These are phyloP conservation scores for Hibiscus mutabilis DNA, from an alignment of 345 rosid genomes.

Conservation along the genomic window DNA sequence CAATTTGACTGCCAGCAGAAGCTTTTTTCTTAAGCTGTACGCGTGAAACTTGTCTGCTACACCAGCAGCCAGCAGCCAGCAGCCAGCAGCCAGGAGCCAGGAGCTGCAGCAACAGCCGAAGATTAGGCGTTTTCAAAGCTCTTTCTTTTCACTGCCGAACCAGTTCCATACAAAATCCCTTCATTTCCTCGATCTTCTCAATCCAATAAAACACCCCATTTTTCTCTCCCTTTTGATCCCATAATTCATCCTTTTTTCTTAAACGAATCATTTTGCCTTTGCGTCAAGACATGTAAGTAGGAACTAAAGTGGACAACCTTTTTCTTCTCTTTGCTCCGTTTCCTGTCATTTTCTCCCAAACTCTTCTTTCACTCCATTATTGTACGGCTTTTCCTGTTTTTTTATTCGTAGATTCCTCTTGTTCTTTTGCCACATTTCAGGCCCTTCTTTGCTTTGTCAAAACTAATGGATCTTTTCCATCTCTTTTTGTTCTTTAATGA, in stretches of 20 bases:
- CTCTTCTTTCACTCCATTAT: slow-evolving; percentile 9
- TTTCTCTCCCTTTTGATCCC: background rate
- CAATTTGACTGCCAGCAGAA: no score
- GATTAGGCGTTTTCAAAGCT: background rate
- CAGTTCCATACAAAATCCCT: background rate
- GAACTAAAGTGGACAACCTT: background rate
- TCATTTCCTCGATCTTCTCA: slow-evolving; percentile 13
- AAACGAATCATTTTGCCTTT: slow-evolving; percentile 21
- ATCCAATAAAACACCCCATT: background rate
- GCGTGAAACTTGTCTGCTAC: slow-evolving; percentile 6
- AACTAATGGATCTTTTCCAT: background rate
- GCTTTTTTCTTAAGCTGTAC: background rate
- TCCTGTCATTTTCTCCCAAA: slow-evolving; percentile 5
- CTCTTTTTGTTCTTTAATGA: slow-evolving; percentile 12
- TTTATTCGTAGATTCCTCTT: background rate
- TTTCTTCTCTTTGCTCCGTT: background rate
- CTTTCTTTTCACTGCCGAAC: background rate
- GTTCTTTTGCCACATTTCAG: slow-evolving; percentile 13
- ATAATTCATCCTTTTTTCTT: background rate
- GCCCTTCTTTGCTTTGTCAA: slow-evolving; percentile 16
- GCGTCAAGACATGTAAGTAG: slow-evolving; percentile 27
- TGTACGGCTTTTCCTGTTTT: background rate
- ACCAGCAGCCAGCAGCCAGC: background rate
- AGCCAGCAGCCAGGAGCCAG: background rate
- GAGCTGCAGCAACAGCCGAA: background rate